phyloP scores from a whole-genome alignment of 768 basidiomycete species.

The Amanita exitialis region DNA sequence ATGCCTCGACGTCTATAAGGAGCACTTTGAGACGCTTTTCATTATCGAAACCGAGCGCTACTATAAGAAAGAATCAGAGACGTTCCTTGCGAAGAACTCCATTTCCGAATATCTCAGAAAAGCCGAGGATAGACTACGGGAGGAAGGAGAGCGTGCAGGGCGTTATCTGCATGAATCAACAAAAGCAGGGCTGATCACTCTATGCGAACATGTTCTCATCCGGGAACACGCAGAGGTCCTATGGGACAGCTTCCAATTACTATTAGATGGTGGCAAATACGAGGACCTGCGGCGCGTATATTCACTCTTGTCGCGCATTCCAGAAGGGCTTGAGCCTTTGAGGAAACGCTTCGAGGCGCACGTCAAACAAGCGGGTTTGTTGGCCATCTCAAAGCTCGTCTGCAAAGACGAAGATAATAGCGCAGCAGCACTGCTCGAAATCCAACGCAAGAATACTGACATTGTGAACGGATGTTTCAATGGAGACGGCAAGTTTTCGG shows the following conservation, averaged over 20 bases:
- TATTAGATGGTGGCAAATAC: slow-evolving; percentile 91
- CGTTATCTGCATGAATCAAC: slow-evolving; percentile 89
- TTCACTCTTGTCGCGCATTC: slow-evolving; percentile 84
- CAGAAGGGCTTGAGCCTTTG: slow-evolving; percentile 86
- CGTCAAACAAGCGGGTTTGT: slow-evolving; percentile 85
- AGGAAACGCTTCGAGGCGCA: slow-evolving; percentile 92
- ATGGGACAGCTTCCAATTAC: slow-evolving; percentile 91
- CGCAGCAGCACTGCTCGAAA: slow-evolving; percentile 90
- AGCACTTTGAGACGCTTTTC: slow-evolving; percentile 87
- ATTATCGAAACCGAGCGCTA: slow-evolving; percentile 82
- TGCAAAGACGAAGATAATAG: slow-evolving; percentile 64
- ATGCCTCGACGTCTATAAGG: slow-evolving; percentile 90
- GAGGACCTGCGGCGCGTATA: slow-evolving; percentile 98
- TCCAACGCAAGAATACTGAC: slow-evolving; percentile 90
- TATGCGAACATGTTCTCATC: slow-evolving; percentile 92
- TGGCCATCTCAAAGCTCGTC: slow-evolving; percentile 71
- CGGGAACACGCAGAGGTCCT: slow-evolving; percentile 81
- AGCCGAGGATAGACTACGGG: slow-evolving; percentile 86
- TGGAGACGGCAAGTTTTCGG: slow-evolving; percentile 92
- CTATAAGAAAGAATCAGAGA: slow-evolving; percentile 89
- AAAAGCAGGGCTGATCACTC: slow-evolving; percentile 71
- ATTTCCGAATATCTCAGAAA: slow-evolving; percentile 97
- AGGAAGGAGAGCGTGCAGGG: slow-evolving; percentile 95
- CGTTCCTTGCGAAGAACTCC: slow-evolving; percentile 84
- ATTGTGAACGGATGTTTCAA: slow-evolving; percentile 88